Evolutionary conservation across 345 rosid species (phyloP), one percentile per base, ranked within the genome.

Genomic region (Eucalyptus dawsonii): DNA sequence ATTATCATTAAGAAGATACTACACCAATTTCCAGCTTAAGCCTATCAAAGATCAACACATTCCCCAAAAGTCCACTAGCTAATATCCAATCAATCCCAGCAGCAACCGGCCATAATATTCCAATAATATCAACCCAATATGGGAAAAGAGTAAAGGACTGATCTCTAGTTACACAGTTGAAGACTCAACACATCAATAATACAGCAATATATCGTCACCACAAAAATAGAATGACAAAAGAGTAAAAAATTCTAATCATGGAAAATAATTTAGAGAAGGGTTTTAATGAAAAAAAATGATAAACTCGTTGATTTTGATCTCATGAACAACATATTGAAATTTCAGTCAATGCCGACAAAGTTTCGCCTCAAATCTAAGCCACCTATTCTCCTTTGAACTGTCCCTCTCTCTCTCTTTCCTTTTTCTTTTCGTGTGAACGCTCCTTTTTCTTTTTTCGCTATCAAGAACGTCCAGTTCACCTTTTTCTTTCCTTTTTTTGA

Each of bases 191-290:
- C 19, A 27, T 27, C 16, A 62, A 62, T 62, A 62, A 62, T 13
- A 29, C 17, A 29, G 1, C 0, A 62, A 27, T 29, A 12, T 34
- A 69, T 34, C 0, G 2, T 69, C 80, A 3, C 3, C 0, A 0
- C 10, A n/a, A 9, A 69, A 6, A 10, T 17, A 37, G 24, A 15
- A n/a, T 65, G n/a, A 65, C 2, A 65, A n/a, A 65, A 16, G 21
- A 65, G 9, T 15, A n/a, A n/a, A 34, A n/a, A 29, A n/a, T 69
- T 31, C 42, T 34, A 69, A 69, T 56, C 62, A 56, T 7, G 24
- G 4, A 5, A 31, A 19, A 69, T 3, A 16, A 31, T 34, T 16
- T 31, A 11, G 42, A 17, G 13, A 34, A 69, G 80, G 7, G 21
- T 34, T 29, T 14, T 16, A 14, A 2, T 7, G 19, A n/a, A 65